phyloP scores from a whole-genome alignment of 768 basidiomycete genomes.

The Mycena polygramma region DNA sequence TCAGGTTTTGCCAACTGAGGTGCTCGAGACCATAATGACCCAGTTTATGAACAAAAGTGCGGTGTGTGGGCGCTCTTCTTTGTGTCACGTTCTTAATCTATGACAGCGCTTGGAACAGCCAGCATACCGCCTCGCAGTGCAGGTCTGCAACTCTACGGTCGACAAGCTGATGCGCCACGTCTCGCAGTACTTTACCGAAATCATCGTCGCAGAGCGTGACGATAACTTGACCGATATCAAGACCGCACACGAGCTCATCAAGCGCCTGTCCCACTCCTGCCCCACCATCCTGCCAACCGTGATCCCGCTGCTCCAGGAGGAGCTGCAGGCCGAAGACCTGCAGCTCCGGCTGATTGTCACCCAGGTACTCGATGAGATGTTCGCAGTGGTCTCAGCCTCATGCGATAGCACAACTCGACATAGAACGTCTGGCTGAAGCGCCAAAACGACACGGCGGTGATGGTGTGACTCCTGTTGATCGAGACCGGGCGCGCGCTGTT shows the following conservation, averaged over 20 bases:
- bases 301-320: conserved; percentile 93
- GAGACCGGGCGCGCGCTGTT: conserved; percentile 77
- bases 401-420: conserved; percentile 82
- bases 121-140: conserved; percentile 84
- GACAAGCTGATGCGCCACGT: conserved; percentile 92
- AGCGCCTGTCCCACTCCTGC: conserved; percentile 82
- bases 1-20: conserved; percentile 78
- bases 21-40: conserved; percentile 84
- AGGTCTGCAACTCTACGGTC: conserved; percentile 85
- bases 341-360: conserved; percentile 85
- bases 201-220: conserved; percentile 69
- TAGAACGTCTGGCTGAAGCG: conserved; percentile 90
- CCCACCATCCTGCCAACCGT: conserved; percentile 89
- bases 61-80: conserved; percentile 55
- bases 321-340: conserved; percentile 82
- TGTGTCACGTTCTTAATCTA: conserved; percentile 17
- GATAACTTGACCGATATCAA: conserved; percentile 78
- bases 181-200: conserved; percentile 93
- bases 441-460: conserved; percentile 78
- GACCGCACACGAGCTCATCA: conserved; percentile 87
- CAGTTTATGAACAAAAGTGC: conserved; percentile 88
- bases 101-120: conserved; percentile 77
- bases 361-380: conserved; percentile 91
- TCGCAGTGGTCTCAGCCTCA: conserved; percentile 76
- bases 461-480: conserved; percentile 84